phyloP scores from a whole-genome alignment of 75 land plant species.

The Chamaecyparis obtusa region DNA sequence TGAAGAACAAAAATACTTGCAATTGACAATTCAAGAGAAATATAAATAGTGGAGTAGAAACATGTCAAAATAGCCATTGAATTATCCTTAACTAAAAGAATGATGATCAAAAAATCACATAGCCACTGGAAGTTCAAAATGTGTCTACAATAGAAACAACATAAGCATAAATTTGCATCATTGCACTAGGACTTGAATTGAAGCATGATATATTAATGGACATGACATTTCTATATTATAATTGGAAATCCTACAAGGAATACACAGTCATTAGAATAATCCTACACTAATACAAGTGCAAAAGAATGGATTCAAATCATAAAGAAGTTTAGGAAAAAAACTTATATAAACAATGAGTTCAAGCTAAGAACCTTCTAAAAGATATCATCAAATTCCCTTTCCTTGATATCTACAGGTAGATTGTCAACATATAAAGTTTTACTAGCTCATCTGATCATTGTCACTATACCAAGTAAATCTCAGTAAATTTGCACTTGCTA shows the following conservation, averaged over 20 bases:
- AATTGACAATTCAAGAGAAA: conserved; percentile 6
- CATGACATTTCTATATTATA: conserved; percentile 17
- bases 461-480: background rate
- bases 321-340: background rate
- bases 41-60: conserved; percentile 20
- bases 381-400: conserved; percentile 68
- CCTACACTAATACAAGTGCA: background rate
- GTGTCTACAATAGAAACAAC: background rate
- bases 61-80: background rate
- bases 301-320: background rate
- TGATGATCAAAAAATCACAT: background rate
- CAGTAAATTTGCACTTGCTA: background rate
- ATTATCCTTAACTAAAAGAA: background rate
- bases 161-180: background rate
- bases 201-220: conserved; percentile 13
- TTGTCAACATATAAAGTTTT: conserved; percentile 59
- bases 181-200: background rate
- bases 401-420: conserved; percentile 63
- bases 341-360: background rate
- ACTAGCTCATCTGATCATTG: conserved; percentile 53
- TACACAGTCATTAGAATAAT: background rate
- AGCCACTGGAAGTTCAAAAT: background rate
- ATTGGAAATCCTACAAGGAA: background rate
- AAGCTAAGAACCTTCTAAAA: conserved; percentile 61
- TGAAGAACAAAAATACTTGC: background rate